Conservation (phyloP, 2,329 filamentous ascomycete species). For the Fusarium sp. region DNA sequence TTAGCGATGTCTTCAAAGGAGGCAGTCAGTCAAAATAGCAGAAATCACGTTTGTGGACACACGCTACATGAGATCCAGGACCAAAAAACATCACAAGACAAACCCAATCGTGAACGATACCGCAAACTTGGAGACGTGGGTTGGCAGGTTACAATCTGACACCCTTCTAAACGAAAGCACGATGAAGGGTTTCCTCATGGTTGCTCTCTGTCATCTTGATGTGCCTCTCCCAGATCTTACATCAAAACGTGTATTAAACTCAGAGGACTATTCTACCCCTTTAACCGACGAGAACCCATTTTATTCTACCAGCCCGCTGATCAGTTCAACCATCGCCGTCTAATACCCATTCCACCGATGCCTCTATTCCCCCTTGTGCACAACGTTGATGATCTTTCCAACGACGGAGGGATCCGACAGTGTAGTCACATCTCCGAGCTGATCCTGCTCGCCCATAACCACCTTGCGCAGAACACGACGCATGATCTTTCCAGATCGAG, state of each 20-base stretch:
- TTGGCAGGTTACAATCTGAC: too few relatives aligned
- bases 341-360: background rate
- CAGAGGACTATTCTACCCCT: background rate
- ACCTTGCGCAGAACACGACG: conserved; percentile 93
- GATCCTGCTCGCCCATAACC: conserved; percentile 91
- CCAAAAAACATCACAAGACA: too few relatives aligned
- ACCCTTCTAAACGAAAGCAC: too few relatives aligned
- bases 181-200: too few relatives aligned
- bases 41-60: background rate
- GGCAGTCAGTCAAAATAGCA: background rate
- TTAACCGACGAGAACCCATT: background rate
- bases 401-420: conserved; percentile 89
- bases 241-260: background rate
- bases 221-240: background rate
- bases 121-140: too few relatives aligned
- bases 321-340: background rate
- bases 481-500: conserved; percentile 97
- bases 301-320: background rate
- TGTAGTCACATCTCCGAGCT: conserved; percentile 89
- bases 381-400: conserved; percentile 78
- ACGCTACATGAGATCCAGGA: background rate
- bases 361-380: conserved; percentile 14
- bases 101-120: too few relatives aligned
- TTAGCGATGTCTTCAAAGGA: background rate
- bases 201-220: background rate